A percentile compares a stretch with the other conserved stretches of the same genome.
These are phyloP conservation scores for Adenanthera pavonina DNA, from an alignment of 306 rosid genomes.

Conservation along the genomic window DNA sequence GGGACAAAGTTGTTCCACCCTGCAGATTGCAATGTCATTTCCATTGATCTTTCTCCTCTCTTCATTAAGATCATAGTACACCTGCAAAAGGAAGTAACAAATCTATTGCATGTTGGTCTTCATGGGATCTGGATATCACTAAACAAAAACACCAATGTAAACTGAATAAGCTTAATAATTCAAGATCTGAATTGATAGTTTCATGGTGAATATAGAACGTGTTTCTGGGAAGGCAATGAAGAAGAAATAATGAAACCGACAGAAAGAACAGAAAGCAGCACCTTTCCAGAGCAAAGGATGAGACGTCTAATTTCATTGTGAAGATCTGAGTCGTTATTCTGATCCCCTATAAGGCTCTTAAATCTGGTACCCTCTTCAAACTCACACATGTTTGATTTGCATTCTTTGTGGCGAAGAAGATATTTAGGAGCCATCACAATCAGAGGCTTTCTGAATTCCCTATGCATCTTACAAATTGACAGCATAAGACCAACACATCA, in stretches of 20 bases:
- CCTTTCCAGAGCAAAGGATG: constrained; percentile 95
- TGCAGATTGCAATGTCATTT: constrained; percentile 81
- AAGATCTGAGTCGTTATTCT: constrained; percentile 65
- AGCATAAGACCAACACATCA: constrained; percentile 23
- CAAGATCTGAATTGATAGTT: neutral
- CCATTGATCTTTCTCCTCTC: constrained; percentile 62
- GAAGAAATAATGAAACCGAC: neutral
- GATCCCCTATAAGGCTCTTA: constrained; percentile 87
- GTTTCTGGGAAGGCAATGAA: neutral
- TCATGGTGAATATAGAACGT: neutral
- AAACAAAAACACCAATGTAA: neutral
- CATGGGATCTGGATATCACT: neutral
- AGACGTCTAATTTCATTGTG: constrained; percentile 87
- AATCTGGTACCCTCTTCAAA: constrained; percentile 96
- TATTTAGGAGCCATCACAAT: constrained; percentile 93
- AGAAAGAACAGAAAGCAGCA: constrained; percentile 30
- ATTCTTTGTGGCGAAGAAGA: constrained; percentile 83
- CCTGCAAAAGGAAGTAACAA: constrained; percentile 48
- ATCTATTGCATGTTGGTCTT: neutral
- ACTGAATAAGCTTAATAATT: neutral
- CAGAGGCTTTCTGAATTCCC: constrained; percentile 93
- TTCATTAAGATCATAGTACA: constrained; percentile 89
- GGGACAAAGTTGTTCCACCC: constrained; percentile 95
- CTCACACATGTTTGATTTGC: constrained; percentile 88
- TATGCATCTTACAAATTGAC: constrained; percentile 65